These are phyloP conservation scores for Heliamphora pulchella DNA, from an alignment of 179 eudicot species.

Conservation along the genomic window DNA sequence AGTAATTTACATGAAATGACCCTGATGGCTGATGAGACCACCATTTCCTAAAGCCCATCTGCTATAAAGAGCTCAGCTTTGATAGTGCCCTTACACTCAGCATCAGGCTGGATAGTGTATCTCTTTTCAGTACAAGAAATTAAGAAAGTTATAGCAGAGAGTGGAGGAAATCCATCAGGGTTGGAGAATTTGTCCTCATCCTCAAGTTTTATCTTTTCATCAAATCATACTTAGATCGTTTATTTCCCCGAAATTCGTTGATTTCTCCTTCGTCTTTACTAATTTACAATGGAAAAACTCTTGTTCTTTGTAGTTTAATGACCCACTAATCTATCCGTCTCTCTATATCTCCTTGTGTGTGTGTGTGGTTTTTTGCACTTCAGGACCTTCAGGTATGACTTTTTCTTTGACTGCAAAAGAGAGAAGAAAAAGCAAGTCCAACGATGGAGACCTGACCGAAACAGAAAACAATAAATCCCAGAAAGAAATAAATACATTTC, in stretches of 20 bases:
- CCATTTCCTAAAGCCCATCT: not conserved
- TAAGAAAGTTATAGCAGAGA: not conserved
- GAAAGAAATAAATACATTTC: slow-evolving; percentile 3
- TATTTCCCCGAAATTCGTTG: too few species aligned
- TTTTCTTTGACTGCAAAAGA: slow-evolving; percentile 42
- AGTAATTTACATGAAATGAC: not conserved
- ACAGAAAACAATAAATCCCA: slow-evolving; percentile 17
- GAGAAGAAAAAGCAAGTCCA: slow-evolving; percentile 28
- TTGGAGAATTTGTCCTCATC: not conserved
- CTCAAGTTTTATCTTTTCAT: too few species aligned
- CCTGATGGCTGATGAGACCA: not conserved
- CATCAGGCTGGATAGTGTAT: not conserved
- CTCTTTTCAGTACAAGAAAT: slow-evolving; percentile 6
- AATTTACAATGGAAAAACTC: not conserved
- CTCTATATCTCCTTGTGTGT: not conserved
- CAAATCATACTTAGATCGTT: too few species aligned
- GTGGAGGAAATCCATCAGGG: slow-evolving; percentile 11
- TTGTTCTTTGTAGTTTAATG: not conserved
- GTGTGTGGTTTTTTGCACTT: not conserved
- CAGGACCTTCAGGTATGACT: slow-evolving; percentile 18
- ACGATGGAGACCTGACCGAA: slow-evolving; percentile 54
- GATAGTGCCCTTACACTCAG: not conserved
- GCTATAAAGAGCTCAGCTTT: not conserved
- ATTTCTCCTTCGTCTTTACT: slow-evolving; percentile 13
- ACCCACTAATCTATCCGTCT: not conserved